These are phyloP conservation scores for Friedmanniomyces simplex DNA, from an alignment of 495 filamentous ascomycete genomes.

Conservation along the genomic window DNA sequence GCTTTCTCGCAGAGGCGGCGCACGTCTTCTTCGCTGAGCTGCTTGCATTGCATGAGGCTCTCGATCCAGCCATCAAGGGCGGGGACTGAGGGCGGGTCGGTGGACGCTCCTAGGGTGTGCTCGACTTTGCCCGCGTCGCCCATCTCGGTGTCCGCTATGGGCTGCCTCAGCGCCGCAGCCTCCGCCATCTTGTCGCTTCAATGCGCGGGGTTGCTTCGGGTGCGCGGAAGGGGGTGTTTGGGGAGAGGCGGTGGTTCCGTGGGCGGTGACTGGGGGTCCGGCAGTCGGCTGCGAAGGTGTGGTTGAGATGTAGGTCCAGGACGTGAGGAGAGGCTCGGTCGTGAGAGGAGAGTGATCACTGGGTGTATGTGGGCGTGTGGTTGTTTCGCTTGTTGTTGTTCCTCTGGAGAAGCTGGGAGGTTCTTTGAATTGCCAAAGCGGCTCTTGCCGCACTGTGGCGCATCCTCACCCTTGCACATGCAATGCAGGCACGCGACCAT, in stretches of 20 bases:
- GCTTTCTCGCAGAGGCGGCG: slow-evolving; percentile 96
- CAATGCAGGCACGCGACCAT: no score
- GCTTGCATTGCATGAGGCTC: slow-evolving; percentile 96
- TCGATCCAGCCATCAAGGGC: slow-evolving; percentile 98
- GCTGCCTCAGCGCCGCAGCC: slow-evolving; percentile 18
- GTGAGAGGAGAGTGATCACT: no score
- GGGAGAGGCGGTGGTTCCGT: background rate
- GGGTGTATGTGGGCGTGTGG: no score
- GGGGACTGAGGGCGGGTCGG: slow-evolving; percentile 77
- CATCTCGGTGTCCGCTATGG: slow-evolving; percentile 91
- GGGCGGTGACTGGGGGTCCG: background rate
- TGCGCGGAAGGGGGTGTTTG: background rate
- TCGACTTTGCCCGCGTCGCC: slow-evolving; percentile 84
- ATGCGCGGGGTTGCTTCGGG: background rate
- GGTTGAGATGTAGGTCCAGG: no score
- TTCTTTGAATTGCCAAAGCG: no score
- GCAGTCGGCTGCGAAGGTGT: no score
- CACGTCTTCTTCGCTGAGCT: slow-evolving; percentile 87
- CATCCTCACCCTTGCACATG: no score
- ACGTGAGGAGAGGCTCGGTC: no score
- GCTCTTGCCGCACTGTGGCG: no score
- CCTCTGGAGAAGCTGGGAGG: background rate
- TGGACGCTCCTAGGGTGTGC: slow-evolving; percentile 52
- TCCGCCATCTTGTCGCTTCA: slow-evolving; percentile 13
- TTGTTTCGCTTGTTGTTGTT: background rate